A percentile compares a stretch with the other conserved stretches of the same genome.
Conservation (phyloP, 2,329 filamentous ascomycete species). For the Monilinia fructigena region DNA sequence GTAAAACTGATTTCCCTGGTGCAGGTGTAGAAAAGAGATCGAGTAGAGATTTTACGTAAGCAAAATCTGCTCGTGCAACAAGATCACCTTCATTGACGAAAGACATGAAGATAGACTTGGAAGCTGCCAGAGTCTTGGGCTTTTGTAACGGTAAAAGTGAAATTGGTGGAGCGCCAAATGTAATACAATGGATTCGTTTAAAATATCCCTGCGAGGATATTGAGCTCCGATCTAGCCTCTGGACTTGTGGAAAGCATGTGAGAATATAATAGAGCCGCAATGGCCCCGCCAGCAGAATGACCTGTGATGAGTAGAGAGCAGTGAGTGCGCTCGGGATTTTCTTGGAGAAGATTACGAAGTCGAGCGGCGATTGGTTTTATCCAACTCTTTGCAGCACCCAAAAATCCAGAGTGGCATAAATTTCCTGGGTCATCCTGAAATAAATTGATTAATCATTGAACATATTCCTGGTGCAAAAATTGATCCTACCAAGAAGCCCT, state of each 20-base stretch:
- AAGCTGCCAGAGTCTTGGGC: slow-evolving; percentile 49
- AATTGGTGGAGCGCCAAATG: slow-evolving; percentile 80
- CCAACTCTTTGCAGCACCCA: slow-evolving; percentile 75
- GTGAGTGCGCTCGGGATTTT: slow-evolving; percentile 63
- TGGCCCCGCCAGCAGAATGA: slow-evolving; percentile 81
- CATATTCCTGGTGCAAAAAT: not conserved
- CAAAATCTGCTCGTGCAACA: slow-evolving; percentile 72
- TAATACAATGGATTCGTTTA: slow-evolving; percentile 78
- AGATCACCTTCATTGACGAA: slow-evolving; percentile 88
- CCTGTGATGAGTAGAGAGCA: slow-evolving; percentile 80
- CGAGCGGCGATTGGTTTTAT: slow-evolving; percentile 68
- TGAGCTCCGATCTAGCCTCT: slow-evolving; percentile 65
- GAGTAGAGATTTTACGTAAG: slow-evolving; percentile 70
- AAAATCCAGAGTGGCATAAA: slow-evolving; percentile 76
- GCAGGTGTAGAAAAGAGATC: slow-evolving; percentile 64
- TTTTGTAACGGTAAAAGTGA: slow-evolving; percentile 67
- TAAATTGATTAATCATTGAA: not conserved
- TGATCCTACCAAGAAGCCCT: slow-evolving; percentile 59
- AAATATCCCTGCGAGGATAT: slow-evolving; percentile 66
- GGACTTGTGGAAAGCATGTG: slow-evolving; percentile 70
- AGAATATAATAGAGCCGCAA: slow-evolving; percentile 74
- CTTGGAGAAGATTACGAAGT: slow-evolving; percentile 66
- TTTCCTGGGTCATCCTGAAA: slow-evolving; percentile 68
- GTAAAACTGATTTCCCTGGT: slow-evolving; percentile 28
- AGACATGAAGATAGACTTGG: slow-evolving; percentile 72